These are phyloP conservation scores for Lipomyces spencermartinsiae DNA, from an alignment of 805 yeast genomes.

Conservation along the genomic window DNA sequence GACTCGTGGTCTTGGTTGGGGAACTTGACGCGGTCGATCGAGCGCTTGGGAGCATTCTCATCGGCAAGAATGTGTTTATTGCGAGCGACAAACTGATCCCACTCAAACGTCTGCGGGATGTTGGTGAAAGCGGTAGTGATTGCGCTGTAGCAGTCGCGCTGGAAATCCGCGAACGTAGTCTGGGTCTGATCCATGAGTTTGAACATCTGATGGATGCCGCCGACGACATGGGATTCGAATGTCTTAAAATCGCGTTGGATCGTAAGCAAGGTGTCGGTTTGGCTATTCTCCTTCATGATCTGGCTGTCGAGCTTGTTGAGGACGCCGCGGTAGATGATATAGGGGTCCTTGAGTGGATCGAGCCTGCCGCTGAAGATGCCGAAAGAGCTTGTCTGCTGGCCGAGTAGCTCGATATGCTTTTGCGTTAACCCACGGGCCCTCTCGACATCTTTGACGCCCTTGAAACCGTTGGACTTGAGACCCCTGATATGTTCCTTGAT, in stretches of 20 bases:
- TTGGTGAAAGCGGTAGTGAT: slow-evolving; percentile 46
- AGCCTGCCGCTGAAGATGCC: slow-evolving; percentile 43
- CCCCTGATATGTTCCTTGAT: slow-evolving; percentile 54
- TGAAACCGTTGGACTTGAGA: slow-evolving; percentile 47
- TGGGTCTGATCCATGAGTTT: slow-evolving; percentile 43
- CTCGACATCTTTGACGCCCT: slow-evolving; percentile 50
- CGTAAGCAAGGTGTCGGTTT: slow-evolving; percentile 53
- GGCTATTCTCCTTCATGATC: slow-evolving; percentile 54
- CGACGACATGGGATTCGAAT: slow-evolving; percentile 54
- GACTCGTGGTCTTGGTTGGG: slow-evolving; percentile 51
- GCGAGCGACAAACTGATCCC: slow-evolving; percentile 51
- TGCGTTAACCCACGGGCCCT: slow-evolving; percentile 47
- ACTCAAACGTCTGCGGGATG: slow-evolving; percentile 53
- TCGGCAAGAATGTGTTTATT: slow-evolving; percentile 48
- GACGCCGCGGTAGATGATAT: slow-evolving; percentile 51
- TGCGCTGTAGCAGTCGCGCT: slow-evolving; percentile 44
- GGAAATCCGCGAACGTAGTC: slow-evolving; percentile 45
- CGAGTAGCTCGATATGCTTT: slow-evolving; percentile 50
- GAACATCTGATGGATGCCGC: slow-evolving; percentile 52
- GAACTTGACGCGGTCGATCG: slow-evolving; percentile 48
- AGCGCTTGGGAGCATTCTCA: slow-evolving; percentile 48
- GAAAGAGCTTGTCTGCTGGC: slow-evolving; percentile 47
- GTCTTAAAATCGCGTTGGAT: slow-evolving; percentile 52
- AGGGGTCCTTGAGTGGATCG: slow-evolving; percentile 56
- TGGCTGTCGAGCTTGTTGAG: slow-evolving; percentile 51